A percentile compares a stretch with the other conserved stretches of the same genome.
phyloP scores from a whole-genome alignment of 2,329 filamentous ascomycete genomes.

The Pleurostoma richardsiae region DNA sequence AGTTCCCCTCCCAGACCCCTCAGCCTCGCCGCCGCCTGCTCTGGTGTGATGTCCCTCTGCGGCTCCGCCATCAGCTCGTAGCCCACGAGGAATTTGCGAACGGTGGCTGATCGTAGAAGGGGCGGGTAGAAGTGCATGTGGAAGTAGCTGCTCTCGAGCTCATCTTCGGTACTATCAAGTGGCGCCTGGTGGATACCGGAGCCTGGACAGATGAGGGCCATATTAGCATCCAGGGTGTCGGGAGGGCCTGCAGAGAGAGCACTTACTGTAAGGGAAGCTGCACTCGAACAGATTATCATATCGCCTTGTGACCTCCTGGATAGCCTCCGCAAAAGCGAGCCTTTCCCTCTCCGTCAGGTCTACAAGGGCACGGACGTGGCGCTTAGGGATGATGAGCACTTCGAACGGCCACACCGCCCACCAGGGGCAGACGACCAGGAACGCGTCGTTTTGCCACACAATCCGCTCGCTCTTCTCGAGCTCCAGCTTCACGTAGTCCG shows the following conservation, averaged over 20 bases:
- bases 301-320: conserved; percentile 81
- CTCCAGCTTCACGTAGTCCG: conserved; percentile 83
- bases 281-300: conserved; percentile 98
- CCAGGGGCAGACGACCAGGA: conserved; percentile 90
- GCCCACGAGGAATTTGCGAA: conserved; percentile 93
- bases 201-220: conserved; percentile 36
- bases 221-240: not conserved
- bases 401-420: conserved; percentile 99
- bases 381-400: conserved; percentile 80
- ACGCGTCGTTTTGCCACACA: conserved; percentile 81
- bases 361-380: conserved; percentile 77
- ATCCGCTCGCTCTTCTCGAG: conserved; percentile 76
- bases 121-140: conserved; percentile 99
- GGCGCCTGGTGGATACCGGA: conserved; percentile 97
- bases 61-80: conserved; percentile 97
- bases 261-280: conserved; percentile 85
- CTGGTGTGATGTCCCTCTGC: conserved; percentile 96
- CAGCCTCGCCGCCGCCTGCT: conserved; percentile 81
- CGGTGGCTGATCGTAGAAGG: conserved; percentile 83
- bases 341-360: conserved; percentile 73
- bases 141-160: conserved; percentile 83
- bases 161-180: conserved; percentile 72
- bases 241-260: not conserved
- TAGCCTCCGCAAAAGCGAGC: conserved; percentile 70
- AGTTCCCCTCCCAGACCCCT: conserved; percentile 73